Conservation (phyloP, 805 yeast genomes). For the Metschnikowia dekortorum region DNA sequence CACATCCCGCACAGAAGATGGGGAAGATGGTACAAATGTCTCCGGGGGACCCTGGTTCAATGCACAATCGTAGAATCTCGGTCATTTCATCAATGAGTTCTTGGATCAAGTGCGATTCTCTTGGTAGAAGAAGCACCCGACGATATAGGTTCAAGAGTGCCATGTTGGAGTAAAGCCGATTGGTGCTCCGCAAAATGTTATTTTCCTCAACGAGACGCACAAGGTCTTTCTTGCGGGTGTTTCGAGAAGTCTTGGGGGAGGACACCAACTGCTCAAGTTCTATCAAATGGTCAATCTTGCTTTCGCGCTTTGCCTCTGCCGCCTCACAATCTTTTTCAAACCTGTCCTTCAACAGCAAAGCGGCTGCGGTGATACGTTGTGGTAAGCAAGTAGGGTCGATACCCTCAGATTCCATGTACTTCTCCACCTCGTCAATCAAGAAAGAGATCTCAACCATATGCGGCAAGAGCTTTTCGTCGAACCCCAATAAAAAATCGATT, state of each 20-base stretch:
- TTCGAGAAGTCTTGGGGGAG: not conserved
- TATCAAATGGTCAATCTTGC: slow-evolving; percentile 11
- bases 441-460: slow-evolving; percentile 47
- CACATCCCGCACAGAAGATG: slow-evolving; percentile 57
- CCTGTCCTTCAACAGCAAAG: slow-evolving; percentile 29
- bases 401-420: slow-evolving; percentile 10
- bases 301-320: slow-evolving; percentile 13
- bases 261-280: slow-evolving; percentile 8
- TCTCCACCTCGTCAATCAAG: slow-evolving; percentile 28
- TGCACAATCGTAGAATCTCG: slow-evolving; percentile 29
- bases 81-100: slow-evolving; percentile 41
- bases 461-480: slow-evolving; percentile 60
- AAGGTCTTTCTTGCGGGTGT: slow-evolving; percentile 7
- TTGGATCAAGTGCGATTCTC: slow-evolving; percentile 45
- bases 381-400: slow-evolving; percentile 21
- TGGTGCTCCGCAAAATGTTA: slow-evolving; percentile 41
- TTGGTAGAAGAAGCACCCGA: slow-evolving; percentile 47
- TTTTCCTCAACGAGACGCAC: slow-evolving; percentile 27
- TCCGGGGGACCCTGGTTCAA: slow-evolving; percentile 46
- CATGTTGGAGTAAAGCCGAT: slow-evolving; percentile 48
- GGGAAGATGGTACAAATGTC: slow-evolving; percentile 56
- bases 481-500: slow-evolving; percentile 62
- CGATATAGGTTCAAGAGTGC: slow-evolving; percentile 55
- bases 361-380: slow-evolving; percentile 23
- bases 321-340: slow-evolving; percentile 12